Percentiles rank a stretch among this genome's conserved stretches.
These are phyloP conservation scores for Lentinula detonsa DNA, from an alignment of 768 basidiomycete genomes.

Conservation along the genomic window DNA sequence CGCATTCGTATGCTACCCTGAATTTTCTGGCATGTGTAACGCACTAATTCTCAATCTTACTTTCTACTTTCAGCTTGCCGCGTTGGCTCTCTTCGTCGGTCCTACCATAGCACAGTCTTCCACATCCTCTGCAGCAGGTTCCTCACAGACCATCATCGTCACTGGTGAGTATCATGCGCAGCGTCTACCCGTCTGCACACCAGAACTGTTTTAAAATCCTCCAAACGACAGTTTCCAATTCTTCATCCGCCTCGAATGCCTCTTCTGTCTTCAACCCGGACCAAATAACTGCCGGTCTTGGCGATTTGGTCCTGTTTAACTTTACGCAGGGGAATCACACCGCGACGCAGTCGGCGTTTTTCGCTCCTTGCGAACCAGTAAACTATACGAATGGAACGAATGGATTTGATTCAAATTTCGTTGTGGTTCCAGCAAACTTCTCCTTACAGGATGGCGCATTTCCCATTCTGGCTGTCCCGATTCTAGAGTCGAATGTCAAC, in stretches of 20 bases:
- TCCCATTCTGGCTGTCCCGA: conserved; percentile 38
- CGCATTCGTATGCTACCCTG: neutral
- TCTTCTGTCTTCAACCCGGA: conserved; percentile 40
- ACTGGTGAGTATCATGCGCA: neutral
- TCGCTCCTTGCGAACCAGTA: conserved; percentile 44
- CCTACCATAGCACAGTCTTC: neutral
- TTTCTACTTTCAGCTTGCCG: neutral
- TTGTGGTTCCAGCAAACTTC: conserved; percentile 29
- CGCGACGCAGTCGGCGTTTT: conserved; percentile 52
- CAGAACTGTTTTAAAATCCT: neutral
- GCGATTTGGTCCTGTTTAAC: conserved; percentile 52
- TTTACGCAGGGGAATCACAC: conserved; percentile 52
- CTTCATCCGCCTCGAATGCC: conserved; percentile 19
- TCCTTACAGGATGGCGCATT: conserved; percentile 40
- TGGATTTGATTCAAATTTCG: conserved; percentile 52
- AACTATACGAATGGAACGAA: conserved; percentile 43
- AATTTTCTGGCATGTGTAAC: neutral
- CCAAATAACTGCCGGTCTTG: conserved; percentile 31
- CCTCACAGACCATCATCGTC: neutral
- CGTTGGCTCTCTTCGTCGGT: neutral
- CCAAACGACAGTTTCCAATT: neutral
- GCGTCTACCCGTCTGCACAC: neutral
- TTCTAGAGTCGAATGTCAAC: conserved; percentile 33
- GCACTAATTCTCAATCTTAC: neutral
- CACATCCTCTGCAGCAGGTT: neutral